Evolutionary conservation across 2,329 filamentous ascomycete genomes (phyloP).

Genomic region (Hymenotorrendiella dingleyae): DNA sequence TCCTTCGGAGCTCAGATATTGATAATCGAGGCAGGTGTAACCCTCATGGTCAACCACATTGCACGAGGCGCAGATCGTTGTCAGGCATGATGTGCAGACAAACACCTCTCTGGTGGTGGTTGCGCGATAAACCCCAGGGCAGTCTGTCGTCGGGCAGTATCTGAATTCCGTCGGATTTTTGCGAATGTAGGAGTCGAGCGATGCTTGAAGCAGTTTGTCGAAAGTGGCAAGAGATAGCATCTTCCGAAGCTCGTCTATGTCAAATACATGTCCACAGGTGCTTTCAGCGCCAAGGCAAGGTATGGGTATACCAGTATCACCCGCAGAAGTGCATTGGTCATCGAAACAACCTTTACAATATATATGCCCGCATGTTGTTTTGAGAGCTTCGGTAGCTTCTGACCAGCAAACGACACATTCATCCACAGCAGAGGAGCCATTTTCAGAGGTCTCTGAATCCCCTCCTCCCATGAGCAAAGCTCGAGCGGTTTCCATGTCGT

Average conservation of each 20-base stretch:
- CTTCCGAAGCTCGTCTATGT: slow-evolving; percentile 9
- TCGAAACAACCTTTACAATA: slow-evolving; percentile 40
- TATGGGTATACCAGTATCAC: slow-evolving; percentile 16
- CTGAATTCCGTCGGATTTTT: slow-evolving; percentile 8
- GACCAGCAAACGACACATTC: slow-evolving; percentile 35
- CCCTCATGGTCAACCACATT: slow-evolving; percentile 11
- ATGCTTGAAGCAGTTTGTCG: slow-evolving; percentile 8
- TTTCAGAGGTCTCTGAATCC: not conserved
- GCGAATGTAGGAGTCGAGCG: slow-evolving; percentile 11
- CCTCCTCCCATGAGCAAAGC: slow-evolving; percentile 3
- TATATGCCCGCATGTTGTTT: slow-evolving; percentile 34
- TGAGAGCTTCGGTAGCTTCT: slow-evolving; percentile 33
- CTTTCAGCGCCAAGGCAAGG: slow-evolving; percentile 7
- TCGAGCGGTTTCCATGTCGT: slow-evolving; percentile 2
- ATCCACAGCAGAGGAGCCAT: not conserved
- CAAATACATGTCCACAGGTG: slow-evolving; percentile 6
- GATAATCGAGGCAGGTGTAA: slow-evolving; percentile 15
- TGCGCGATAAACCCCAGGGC: slow-evolving; percentile 8
- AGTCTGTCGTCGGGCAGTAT: slow-evolving; percentile 11
- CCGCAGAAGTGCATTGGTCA: slow-evolving; percentile 26
- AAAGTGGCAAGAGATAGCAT: slow-evolving; percentile 6
- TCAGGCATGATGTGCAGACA: slow-evolving; percentile 13
- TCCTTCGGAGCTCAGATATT: slow-evolving; percentile 7
- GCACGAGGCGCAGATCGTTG: slow-evolving; percentile 12
- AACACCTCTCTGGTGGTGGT: not conserved